Evolutionary conservation across 768 basidiomycete species (phyloP), one percentile per base, ranked within the genome.

Genomic region (Trichaptum fuscoviolaceum): DNA sequence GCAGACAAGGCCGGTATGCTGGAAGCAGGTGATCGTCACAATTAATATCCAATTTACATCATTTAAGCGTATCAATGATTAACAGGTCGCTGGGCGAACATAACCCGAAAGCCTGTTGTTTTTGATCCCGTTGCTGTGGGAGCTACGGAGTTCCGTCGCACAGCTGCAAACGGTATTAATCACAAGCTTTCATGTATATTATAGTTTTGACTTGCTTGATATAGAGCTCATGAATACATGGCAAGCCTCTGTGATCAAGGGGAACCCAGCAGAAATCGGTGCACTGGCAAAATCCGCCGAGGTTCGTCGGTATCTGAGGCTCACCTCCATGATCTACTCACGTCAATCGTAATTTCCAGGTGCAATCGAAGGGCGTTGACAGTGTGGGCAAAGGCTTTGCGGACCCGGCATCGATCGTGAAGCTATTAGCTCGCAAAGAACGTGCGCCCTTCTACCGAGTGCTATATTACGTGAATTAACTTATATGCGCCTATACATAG

Each of bases 81-180:
- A 57, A 23, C 62, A 84, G 84, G 84, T 18, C 72, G 72, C 59
- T 82, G 81, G 68, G 91, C 90, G 17, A 96, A 95, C 71, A 73
- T 79, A 61, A 83, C 83, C 64, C 80, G 81, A 70, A 94, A 90
- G 72, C 91, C 93, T 0, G 76, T 97, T 15, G 83, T 97, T 0
- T 92, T 96, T 67, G 96, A 97, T 73, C 96, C 96, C 1, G 96
- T 98, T 12, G 96, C 93, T 23, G 84, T 95, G 0, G 95, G 95
- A 7, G 95, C 96, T 0, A 92, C 91, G 1, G 69, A 76, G 3
- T 92, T 86, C 74, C 84, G 95, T 62, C 86, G 87, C 69, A 78
- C 80, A 10, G 83, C 81, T 2, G 87, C 90, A 2, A 80, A 81
- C 64, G 82, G 91, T 90, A 69, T 57, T 18, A 7, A 57, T 64